phyloP scores from a whole-genome alignment of 768 basidiomycete genomes.

The Crucibulum laeve region DNA sequence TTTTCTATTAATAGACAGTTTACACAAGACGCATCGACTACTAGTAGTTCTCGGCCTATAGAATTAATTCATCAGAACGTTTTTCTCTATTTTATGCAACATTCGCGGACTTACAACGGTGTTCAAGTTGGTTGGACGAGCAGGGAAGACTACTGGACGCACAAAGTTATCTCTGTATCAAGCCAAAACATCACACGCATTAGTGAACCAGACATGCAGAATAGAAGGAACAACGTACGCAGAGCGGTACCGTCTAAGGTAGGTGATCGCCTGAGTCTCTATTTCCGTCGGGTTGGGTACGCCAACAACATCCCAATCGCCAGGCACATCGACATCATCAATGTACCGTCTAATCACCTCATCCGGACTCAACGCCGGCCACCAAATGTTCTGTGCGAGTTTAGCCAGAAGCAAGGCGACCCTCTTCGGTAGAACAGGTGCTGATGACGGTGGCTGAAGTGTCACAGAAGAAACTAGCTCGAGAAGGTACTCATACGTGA shows the following conservation, averaged over 20 bases:
- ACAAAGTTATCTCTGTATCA: conserved; percentile 55
- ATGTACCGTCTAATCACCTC: conserved; percentile 87
- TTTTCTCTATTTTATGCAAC: conserved; percentile 6
- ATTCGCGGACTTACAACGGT: conserved; percentile 23
- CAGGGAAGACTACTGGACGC: conserved; percentile 63
- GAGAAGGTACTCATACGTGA: conserved; percentile 78
- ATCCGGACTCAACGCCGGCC: conserved; percentile 89
- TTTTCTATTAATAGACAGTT: conserved; percentile 17
- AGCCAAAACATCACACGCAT: conserved; percentile 15
- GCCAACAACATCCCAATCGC: conserved; percentile 82
- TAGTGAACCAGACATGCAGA: conserved; percentile 7
- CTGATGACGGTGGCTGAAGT: conserved; percentile 66
- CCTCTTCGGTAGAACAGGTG: conserved; percentile 72
- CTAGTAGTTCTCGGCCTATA: conserved; percentile 22
- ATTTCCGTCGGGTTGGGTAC: conserved; percentile 74
- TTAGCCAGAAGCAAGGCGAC: conserved; percentile 63
- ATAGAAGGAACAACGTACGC: conserved; percentile 55
- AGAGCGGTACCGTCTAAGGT: conserved; percentile 84
- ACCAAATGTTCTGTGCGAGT: conserved; percentile 72
- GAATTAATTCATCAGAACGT: conserved; percentile 4
- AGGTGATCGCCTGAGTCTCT: conserved; percentile 83
- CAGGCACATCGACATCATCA: conserved; percentile 68
- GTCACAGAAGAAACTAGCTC: conserved; percentile 78
- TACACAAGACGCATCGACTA: conserved; percentile 6
- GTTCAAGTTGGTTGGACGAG: conserved; percentile 34